Conservation (phyloP, 2,329 filamentous ascomycete genomes). For the Stachybotrys echinatus region DNA sequence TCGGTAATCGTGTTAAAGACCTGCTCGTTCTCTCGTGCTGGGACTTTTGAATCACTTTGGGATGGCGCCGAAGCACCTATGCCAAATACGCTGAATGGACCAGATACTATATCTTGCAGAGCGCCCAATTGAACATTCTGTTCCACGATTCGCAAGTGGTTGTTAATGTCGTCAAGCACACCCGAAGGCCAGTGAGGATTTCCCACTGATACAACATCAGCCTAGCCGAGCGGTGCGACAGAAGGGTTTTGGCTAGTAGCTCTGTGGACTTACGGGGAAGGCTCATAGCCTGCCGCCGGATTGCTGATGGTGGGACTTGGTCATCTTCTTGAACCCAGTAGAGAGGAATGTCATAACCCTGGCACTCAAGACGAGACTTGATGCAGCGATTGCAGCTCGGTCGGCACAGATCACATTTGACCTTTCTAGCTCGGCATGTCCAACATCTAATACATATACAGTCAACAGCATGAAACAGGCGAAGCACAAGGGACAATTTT, state of each 20-base stretch:
- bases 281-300: slow-evolving; percentile 7
- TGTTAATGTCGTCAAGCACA: slow-evolving; percentile 1
- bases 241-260: neutral
- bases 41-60: neutral
- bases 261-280: slow-evolving; percentile 1
- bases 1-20: no score
- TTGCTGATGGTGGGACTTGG: slow-evolving; percentile 3
- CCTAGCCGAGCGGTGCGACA: neutral
- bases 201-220: neutral
- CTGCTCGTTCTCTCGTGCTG: neutral
- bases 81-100: slow-evolving; percentile 4
- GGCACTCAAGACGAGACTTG: no score
- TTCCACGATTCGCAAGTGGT: slow-evolving; percentile 3
- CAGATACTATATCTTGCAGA: neutral
- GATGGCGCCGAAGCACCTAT: neutral
- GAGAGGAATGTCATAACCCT: no score
- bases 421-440: no score
- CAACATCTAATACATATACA: no score
- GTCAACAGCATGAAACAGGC: no score
- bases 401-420: no score
- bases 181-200: slow-evolving; percentile 5
- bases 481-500: no score
- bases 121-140: neutral
- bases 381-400: no score
- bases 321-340: no score